Percentiles rank a stretch among this genome's conserved stretches.
phyloP scores from a whole-genome alignment of 2,329 filamentous ascomycete genomes.

The Xylaria sp. region DNA sequence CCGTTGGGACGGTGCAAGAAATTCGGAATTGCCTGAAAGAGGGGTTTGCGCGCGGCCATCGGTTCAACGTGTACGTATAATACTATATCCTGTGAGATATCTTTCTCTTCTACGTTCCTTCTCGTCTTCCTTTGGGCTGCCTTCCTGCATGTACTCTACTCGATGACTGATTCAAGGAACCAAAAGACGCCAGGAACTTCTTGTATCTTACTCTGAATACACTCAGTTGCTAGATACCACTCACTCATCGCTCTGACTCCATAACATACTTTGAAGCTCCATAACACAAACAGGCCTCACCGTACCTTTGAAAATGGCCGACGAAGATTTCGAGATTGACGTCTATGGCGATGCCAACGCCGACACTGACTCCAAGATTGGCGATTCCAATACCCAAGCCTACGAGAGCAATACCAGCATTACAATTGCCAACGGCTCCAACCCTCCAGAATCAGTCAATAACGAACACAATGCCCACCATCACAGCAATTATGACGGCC shows the following conservation, averaged over 20 bases:
- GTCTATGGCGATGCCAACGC: constrained; percentile 72
- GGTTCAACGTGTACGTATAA: constrained; percentile 67
- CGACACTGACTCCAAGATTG: constrained; percentile 54
- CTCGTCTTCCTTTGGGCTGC: constrained; percentile 44
- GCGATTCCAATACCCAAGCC: constrained; percentile 55
- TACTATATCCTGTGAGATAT: constrained; percentile 56
- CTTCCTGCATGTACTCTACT: constrained; percentile 45
- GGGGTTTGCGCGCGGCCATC: constrained; percentile 38
- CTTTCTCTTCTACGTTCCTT: constrained; percentile 50
- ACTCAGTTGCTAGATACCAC: constrained; percentile 51
- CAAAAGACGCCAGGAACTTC: constrained; percentile 52
- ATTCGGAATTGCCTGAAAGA: constrained; percentile 35
- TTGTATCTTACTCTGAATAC: constrained; percentile 57
- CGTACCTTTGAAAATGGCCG: constrained; percentile 65
- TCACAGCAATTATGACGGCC: constrained; percentile 55
- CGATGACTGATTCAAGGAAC: constrained; percentile 52
- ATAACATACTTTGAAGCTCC: constrained; percentile 49
- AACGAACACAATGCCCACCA: constrained; percentile 50
- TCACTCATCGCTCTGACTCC: constrained; percentile 40
- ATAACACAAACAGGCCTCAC: constrained; percentile 44
- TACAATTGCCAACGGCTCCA: constrained; percentile 54
- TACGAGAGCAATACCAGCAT: constrained; percentile 54
- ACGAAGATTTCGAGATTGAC: constrained; percentile 78
- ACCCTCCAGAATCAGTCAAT: constrained; percentile 39
- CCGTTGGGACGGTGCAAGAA: constrained; percentile 35